phyloP scores from a whole-genome alignment of 2,329 filamentous ascomycete genomes.

The Venturia aucupariae region DNA sequence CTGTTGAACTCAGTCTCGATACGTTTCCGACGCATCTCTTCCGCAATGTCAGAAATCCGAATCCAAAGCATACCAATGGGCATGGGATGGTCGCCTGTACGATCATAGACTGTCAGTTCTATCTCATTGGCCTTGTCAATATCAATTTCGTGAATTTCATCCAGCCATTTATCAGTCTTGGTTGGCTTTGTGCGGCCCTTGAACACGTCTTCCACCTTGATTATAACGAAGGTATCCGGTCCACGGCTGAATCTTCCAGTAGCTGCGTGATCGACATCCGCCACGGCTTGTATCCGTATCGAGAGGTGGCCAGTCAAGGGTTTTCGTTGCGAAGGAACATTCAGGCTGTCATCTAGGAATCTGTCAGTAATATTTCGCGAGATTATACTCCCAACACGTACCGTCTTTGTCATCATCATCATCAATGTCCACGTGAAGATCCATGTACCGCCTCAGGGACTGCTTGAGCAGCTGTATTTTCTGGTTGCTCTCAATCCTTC shows the following conservation, averaged over 20 bases:
- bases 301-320: constrained; percentile 87
- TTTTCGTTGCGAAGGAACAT: constrained; percentile 87
- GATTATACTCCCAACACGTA: constrained; percentile 31
- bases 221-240: constrained; percentile 88
- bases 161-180: constrained; percentile 81
- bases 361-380: constrained; percentile 19
- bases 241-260: constrained; percentile 74
- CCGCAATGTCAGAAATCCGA: constrained; percentile 89
- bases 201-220: constrained; percentile 93
- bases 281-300: constrained; percentile 78
- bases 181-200: constrained; percentile 81
- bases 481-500: constrained; percentile 89
- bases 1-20: constrained; percentile 93
- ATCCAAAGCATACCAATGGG: constrained; percentile 96
- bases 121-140: constrained; percentile 99
- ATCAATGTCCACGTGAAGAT: constrained; percentile 91
- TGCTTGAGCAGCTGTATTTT: constrained; percentile 95
- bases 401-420: constrained; percentile 67
- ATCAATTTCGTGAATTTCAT: constrained; percentile 82
- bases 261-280: constrained; percentile 88
- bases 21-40: constrained; percentile 94
- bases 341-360: constrained; percentile 80
- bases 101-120: constrained; percentile 95
- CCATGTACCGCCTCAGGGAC: constrained; percentile 92
- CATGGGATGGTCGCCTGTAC: constrained; percentile 71